Conservation (phyloP, 169 alveolate genomes). For the Cryptosporidium sp. region DNA sequence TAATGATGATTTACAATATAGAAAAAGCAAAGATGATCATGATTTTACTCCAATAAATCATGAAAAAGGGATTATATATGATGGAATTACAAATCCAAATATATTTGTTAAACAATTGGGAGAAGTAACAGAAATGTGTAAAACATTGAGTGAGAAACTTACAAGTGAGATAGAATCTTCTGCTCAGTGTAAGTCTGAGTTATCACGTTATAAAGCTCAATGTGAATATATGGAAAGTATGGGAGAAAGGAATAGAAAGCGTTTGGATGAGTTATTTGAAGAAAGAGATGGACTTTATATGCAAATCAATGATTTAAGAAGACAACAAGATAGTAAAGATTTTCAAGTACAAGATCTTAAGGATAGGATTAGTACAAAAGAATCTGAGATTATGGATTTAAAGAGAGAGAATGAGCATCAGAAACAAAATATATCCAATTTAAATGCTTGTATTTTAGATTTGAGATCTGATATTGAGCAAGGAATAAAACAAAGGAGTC, state of each 20-base stretch:
- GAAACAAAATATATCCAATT: conserved; percentile 5
- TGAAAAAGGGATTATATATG: background rate
- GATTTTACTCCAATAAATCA: too few species aligned
- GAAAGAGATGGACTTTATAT: conserved; percentile 56
- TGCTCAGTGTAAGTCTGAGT: conserved; percentile 58
- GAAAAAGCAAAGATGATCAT: background rate
- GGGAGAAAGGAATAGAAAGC: conserved; percentile 34
- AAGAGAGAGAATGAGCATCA: conserved; percentile 55
- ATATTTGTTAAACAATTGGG: conserved; percentile 39
- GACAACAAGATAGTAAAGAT: conserved; percentile 25
- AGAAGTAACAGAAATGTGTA: conserved; percentile 62
- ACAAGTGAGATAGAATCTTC: conserved; percentile 61
- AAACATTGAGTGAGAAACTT: conserved; percentile 64
- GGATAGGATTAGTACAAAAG: conserved; percentile 21
- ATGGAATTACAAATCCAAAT: background rate
- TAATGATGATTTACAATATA: background rate
- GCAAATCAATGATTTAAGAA: conserved; percentile 50
- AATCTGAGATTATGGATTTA: conserved; percentile 40
- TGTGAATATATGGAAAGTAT: conserved; percentile 67
- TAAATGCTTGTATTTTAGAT: conserved; percentile 33
- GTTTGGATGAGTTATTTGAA: conserved; percentile 59
- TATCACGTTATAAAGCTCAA: conserved; percentile 66
- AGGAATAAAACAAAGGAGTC: conserved; percentile 55
- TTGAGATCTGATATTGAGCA: conserved; percentile 45
- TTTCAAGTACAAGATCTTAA: conserved; percentile 9